Base-by-base conservation (phyloP, 257 asterid species). In the Capsicum pubescens region DNA sequence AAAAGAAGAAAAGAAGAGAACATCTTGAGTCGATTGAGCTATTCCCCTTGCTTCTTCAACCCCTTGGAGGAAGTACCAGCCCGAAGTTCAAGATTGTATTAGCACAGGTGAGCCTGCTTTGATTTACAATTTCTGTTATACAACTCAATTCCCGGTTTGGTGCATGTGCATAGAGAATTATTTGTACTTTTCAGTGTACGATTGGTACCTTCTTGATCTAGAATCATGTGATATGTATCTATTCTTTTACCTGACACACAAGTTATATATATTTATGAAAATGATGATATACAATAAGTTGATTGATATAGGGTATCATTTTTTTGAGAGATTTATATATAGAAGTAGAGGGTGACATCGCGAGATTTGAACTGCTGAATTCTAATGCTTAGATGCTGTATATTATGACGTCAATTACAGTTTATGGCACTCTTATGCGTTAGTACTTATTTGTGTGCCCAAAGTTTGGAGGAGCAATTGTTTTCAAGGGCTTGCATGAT, bases 361-460 rank as follows among this genome's bases (percentile, higher is more conserved):
- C 5, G 19, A 35, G 6, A 36, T 13, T 12, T 42, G 19, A 66
- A 66, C 72, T 66, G 72, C 48, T 35, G 72, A 10, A 35, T 12
- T 66, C n/a, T 35, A 66, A 66, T 66, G 72, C 72, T 35, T 66
- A 32, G n/a, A 66, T 66, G 48, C 48, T 32, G 72, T 66, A 17
- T 66, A 32, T 66, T 26, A 66, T 66, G 71, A 10, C 9, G n/a
- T 13, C 9, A 32, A 8, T 35, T 66, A 36, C 16, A 4, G 46
- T 66, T 32, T 12, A 21, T 63, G 42, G 36, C 17, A 12, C 17
- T 26, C 42, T 21, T 63, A 64, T 26, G 42, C 17, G 0, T 21
- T 64, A 5, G 44, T 21, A 64, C 44, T 26, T 64, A 19, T 64
- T 64, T 21, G 70, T 64, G 70, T 64, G 44, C 9, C 42, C 17